Conservation (phyloP, 2,329 filamentous ascomycete genomes). For the Penicillium sp. region DNA sequence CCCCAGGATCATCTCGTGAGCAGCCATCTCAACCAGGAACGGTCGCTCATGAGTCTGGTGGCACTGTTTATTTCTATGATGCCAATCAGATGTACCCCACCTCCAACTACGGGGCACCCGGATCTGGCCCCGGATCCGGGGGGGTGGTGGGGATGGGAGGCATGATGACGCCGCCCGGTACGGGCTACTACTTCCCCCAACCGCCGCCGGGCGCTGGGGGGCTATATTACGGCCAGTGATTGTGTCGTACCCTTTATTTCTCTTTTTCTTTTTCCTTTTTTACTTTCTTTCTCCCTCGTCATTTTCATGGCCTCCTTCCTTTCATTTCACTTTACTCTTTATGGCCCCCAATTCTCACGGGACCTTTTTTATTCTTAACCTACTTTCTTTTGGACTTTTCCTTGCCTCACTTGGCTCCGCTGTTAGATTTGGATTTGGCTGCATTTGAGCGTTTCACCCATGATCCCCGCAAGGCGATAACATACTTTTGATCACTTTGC, state of each 20-base stretch:
- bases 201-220: conserved; percentile 47
- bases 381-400: conserved; percentile 4
- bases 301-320: background rate
- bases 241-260: background rate
- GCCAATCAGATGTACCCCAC: conserved; percentile 63
- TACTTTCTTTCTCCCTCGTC: background rate
- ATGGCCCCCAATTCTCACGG: background rate
- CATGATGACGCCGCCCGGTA: conserved; percentile 69
- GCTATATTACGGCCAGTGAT: conserved; percentile 60
- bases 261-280: conserved; percentile 4
- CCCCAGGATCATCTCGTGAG: conserved; percentile 34
- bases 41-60: conserved; percentile 85
- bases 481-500: conserved; percentile 11
- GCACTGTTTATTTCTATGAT: conserved; percentile 95
- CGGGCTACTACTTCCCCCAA: conserved; percentile 56
- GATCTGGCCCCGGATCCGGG: conserved; percentile 48
- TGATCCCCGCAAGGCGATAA: conserved; percentile 14
- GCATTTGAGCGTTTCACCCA: conserved; percentile 28
- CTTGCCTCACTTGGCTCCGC: background rate
- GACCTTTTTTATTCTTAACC: background rate
- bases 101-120: conserved; percentile 52
- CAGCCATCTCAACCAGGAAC: conserved; percentile 52
- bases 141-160: conserved; percentile 71
- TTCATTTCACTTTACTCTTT: background rate
- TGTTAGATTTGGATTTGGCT: conserved; percentile 30